phyloP scores from a whole-genome alignment of 2,329 filamentous ascomycete genomes.

The Dactylonectria estremocensis region DNA sequence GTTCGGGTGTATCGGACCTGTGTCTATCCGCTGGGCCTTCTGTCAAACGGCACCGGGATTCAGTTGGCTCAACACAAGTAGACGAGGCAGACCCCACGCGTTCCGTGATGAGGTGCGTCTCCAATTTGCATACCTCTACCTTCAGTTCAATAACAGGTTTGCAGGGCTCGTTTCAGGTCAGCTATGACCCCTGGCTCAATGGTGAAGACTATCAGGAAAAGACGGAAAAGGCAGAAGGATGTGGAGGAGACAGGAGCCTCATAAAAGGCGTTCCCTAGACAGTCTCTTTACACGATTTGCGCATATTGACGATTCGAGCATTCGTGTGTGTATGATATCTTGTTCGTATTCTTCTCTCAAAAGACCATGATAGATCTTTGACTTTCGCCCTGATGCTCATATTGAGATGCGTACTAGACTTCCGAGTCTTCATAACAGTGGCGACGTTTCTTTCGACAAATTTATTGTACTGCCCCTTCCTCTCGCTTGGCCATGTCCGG shows the following conservation, averaged over 20 bases:
- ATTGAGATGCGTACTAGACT: background rate
- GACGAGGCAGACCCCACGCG: background rate
- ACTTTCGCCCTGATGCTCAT: background rate
- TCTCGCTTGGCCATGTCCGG: too few species aligned
- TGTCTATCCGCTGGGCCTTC: constrained; percentile 12
- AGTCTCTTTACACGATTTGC: background rate
- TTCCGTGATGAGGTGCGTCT: background rate
- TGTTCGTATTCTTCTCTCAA: background rate
- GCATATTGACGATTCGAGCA: background rate
- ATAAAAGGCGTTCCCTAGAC: background rate
- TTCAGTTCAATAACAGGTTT: background rate
- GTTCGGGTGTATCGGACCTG: constrained; percentile 26
- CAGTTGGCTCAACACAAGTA: background rate
- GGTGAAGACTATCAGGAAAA: background rate
- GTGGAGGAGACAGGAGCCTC: background rate
- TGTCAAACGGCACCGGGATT: background rate
- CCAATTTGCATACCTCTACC: background rate
- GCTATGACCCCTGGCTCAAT: background rate
- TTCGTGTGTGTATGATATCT: background rate
- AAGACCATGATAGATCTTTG: background rate
- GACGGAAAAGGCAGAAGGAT: background rate
- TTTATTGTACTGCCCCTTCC: background rate
- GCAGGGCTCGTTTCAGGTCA: background rate
- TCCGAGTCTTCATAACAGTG: background rate
- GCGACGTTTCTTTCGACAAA: background rate